These are phyloP conservation scores for Bretziella fagacearum DNA, from an alignment of 2,329 filamentous ascomycete species.

Conservation along the genomic window DNA sequence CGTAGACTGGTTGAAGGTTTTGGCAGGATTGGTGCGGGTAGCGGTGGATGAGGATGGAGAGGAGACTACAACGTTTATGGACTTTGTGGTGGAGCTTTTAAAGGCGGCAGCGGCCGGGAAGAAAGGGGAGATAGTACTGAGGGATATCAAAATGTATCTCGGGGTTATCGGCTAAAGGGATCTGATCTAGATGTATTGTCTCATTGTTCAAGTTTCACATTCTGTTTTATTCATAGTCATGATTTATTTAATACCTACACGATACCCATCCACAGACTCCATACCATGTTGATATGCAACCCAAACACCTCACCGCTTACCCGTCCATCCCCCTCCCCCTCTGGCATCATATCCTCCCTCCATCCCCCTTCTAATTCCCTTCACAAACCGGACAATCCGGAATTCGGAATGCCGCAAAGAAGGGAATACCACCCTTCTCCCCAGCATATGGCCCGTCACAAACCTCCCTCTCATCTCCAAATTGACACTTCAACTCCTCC, in stretches of 20 bases:
- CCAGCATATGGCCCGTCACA: not conserved
- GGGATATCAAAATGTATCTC: constrained; percentile 4
- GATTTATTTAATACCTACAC: not conserved
- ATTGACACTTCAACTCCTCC: constrained; percentile 1
- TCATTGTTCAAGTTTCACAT: not conserved
- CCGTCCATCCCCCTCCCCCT: not conserved
- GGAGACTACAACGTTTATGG: not conserved
- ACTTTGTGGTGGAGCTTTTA: constrained; percentile 1
- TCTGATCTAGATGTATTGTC: no score
- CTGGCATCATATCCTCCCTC: not conserved
- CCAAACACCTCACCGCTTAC: not conserved
- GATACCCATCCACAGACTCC: not conserved
- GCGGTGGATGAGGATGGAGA: constrained; percentile 16
- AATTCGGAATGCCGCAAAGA: not conserved
- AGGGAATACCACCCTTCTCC: not conserved
- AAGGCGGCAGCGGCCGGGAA: not conserved
- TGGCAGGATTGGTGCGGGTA: constrained; percentile 20
- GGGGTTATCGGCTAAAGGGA: not conserved
- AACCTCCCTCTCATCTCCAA: not conserved
- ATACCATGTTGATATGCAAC: not conserved
- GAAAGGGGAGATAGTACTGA: not conserved
- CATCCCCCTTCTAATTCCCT: not conserved
- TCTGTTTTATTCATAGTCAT: not conserved
- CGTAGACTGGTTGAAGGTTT: constrained; percentile 22
- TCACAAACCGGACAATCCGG: not conserved